phyloP scores from a whole-genome alignment of 805 yeast genomes.

The Kregervanrija pseudodelftensis region DNA sequence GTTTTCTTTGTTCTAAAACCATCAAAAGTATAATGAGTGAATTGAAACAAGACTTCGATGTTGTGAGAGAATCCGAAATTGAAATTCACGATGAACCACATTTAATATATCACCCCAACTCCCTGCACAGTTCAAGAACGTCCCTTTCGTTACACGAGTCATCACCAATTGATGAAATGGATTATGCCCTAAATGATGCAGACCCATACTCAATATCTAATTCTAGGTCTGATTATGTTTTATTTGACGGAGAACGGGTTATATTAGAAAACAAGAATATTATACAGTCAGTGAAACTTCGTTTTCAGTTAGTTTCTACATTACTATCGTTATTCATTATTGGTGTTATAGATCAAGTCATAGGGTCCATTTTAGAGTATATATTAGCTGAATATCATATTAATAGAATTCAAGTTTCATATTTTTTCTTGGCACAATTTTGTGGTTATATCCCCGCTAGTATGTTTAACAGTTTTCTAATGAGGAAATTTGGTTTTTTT shows the following conservation, averaged over 20 bases:
- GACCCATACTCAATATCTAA: too few species aligned
- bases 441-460: conserved; percentile 52
- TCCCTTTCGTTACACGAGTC: too few species aligned
- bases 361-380: conserved; percentile 53
- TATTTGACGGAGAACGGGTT: conserved; percentile 18
- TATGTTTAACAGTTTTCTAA: conserved; percentile 36
- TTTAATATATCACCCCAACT: too few species aligned
- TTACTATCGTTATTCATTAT: conserved; percentile 36
- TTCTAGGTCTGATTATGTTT: too few species aligned
- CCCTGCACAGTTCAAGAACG: too few species aligned
- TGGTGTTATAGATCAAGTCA: conserved; percentile 55
- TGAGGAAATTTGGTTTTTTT: conserved; percentile 38
- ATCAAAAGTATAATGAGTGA: too few species aligned
- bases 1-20: too few species aligned
- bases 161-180: too few species aligned
- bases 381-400: conserved; percentile 40
- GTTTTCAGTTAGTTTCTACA: conserved; percentile 35
- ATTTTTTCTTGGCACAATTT: conserved; percentile 45
- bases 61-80: too few species aligned
- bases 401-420: conserved; percentile 40
- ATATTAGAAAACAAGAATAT: conserved; percentile 34
- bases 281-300: conserved; percentile 30
- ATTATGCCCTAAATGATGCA: too few species aligned
- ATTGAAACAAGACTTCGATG: too few species aligned
- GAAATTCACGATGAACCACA: too few species aligned